A percentile compares a stretch with the other conserved stretches of the same genome.
phyloP scores from a whole-genome alignment of 352 stramenopile species.

The Phytophthora fragariaefolia region DNA sequence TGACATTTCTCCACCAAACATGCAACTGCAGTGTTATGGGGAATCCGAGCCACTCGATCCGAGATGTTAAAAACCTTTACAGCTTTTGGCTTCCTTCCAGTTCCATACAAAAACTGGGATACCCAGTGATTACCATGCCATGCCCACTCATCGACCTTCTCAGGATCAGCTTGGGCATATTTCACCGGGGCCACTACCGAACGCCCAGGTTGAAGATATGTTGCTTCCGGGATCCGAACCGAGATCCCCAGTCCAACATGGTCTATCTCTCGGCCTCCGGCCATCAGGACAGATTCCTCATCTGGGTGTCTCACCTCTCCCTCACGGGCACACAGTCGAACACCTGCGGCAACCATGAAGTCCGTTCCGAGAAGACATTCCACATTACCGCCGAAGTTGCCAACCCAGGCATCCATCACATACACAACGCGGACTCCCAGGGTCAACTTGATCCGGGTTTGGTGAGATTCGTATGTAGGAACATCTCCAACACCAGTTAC shows the following conservation, averaged over 20 bases:
- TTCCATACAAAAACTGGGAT: not conserved
- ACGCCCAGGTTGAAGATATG: not conserved
- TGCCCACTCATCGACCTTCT: not conserved
- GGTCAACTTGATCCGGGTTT: constrained; percentile 37
- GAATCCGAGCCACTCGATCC: not conserved
- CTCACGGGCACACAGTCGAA: constrained; percentile 16
- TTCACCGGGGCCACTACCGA: not conserved
- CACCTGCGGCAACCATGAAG: constrained; percentile 37
- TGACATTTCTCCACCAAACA: not conserved
- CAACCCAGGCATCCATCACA: constrained; percentile 27
- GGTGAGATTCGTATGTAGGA: constrained; percentile 15
- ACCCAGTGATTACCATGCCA: not conserved
- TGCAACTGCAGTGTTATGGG: not conserved
- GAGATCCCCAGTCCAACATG: not conserved
- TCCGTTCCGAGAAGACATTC: constrained; percentile 40
- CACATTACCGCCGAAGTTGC: constrained; percentile 30
- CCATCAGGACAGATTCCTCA: constrained; percentile 8
- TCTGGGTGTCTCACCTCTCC: constrained; percentile 6
- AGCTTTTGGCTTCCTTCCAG: not conserved
- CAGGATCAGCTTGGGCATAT: not conserved
- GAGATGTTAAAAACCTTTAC: constrained; percentile 9
- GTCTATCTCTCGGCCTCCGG: not conserved
- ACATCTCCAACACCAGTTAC: constrained; percentile 26
- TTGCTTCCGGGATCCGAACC: not conserved
- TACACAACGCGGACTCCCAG: constrained; percentile 29